Evolutionary conservation across 257 asterid genomes (phyloP), one percentile per base, ranked within the genome.

Genomic region (Rehmannia glutinosa): DNA sequence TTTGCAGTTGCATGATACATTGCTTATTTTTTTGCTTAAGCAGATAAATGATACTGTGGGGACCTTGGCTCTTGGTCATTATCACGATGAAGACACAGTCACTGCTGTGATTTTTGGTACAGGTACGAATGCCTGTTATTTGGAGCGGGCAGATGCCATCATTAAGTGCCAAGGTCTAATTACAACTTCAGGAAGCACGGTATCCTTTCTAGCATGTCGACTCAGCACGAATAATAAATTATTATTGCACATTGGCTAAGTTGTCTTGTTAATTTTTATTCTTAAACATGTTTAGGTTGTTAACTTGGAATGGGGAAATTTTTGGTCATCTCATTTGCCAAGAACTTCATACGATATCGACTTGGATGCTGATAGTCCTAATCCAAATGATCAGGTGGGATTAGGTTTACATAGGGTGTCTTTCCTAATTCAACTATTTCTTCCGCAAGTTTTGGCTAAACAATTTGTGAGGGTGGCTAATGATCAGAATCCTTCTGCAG

Each of bases 241-340:
- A 51, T 58, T 64, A 30, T 56, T 53, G 33, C 54, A 41, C 28
- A 28, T 12, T 9, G n/a, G n/a, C n/a, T n/a, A n/a, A n/a, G 55
- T 15, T 33, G 30, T 30, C 32, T 20, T 51, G 54, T 52, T 21
- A 64, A 27, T 16, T 33, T 52, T 8, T 6, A n/a, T n/a, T n/a
- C n/a, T n/a, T 53, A 28, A 42, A 58, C 55, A 33, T 70, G 28
- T 46, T 62, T 59, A 92, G 98, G 98, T 89, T 8, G 87, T 92
- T 43, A 89, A 92, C 77, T 87, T 87, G 85, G 98, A 92, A 75
- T 92, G 98, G 98, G 98, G 97, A 36, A 92, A 92, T 73, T 92
- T 89, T 73, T 87, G 95, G 92, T 87, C 97, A 55, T 89, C 97
- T 42, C 97, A 87, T 84, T 79, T 92, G 71, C 98, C 98, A 8